Base-by-base conservation (phyloP, 345 rosid genomes). In the Bretschneidera sinensis region DNA sequence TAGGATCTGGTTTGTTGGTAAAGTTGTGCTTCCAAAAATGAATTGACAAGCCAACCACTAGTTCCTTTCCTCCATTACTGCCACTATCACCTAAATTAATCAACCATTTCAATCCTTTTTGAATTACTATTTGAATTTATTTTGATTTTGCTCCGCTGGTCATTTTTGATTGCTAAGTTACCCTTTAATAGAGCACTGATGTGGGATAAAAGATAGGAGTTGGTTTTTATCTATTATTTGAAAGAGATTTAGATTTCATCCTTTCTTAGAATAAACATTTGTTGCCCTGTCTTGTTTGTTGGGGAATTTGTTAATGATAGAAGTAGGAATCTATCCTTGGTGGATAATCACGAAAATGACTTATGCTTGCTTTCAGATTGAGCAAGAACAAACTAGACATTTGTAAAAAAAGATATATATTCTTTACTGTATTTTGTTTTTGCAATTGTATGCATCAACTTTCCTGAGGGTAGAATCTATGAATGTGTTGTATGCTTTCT, bases 251-350 rank as follows among this genome's bases (percentile, higher is more conserved):
- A 25, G 63, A 51, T 3, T 28, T 28, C 33, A 28, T 28, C 33
- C n/a, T 28, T 28, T 28, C 33, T 28, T 28, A 8, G 33, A 28
- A 28, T 28, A 28, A 28, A 45, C 28, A 21, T 21, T 21, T 23
- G 31, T 19, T 22, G 50, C 49, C 16, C 16, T 8, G 49, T 54
- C 24, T 21, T 17, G 34, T 59, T 59, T 35, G 22, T 47, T 58
- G 35, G 22, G 24, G 43, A 39, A 21, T 48, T 39, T 23, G 20
- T 45, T 28, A 51, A 57, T 51, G 49, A 67, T 28, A 39, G 54
- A 61, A 54, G 73, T 67, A 71, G 74, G 74, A 73, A 77, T 28
- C 70, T 52, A 54, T 78, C 72, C 55, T 45, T 78, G 65, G 74
- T 67, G 35, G 54, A 61, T 13, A 67, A 49, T 24, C 23, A 19